Base-by-base conservation (phyloP, 2,329 filamentous ascomycete genomes). In the Tolypocladium pustulatum region DNA sequence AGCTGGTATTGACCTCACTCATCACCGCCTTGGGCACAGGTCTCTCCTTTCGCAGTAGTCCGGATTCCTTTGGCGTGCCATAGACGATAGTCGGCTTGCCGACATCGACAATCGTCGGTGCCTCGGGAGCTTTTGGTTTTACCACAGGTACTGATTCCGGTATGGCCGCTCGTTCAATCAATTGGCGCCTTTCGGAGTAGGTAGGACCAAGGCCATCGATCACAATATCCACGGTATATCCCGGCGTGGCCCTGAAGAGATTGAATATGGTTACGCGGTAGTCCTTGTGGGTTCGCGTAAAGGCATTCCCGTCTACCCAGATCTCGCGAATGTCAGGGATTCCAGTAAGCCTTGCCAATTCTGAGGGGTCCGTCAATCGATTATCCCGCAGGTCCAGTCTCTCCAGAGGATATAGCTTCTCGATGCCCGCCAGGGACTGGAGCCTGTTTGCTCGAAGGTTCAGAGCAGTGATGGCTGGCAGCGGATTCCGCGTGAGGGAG, bases 181-280 rank as follows among this genome's bases (percentile, higher is more conserved):
- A 80, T 64, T 89, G 87, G 67, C 91, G 91, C 69, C 86, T 87
- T 76, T 99, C 94, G 20, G 86, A 83, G 68, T 91, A 95, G n/a
- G 83, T 87, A 1, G 94, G 93, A 0, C 88, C 88, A 38, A 84
- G 84, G 2, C 88, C 87, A 70, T 99, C 94, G 65, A 99, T 93
- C 53, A 91, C 79, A 60, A 97, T 86, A 68, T 99, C 94, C 64
- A 96, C 90, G 0, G 87, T 88, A 68, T 94, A 96, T 6, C 94
- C 94, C 13, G 93, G 90, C 0, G 90, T 91, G 60, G 85, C 87
- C 62, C 94, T 85, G 79, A 99, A 99, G 2, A 97, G 80, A 67
- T 97, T 99, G 84, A 99, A 97, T 62, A 97, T 95, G 25, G 86
- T 89, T 63, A 96, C 81, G 55, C 94, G 86, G 70, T 96, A 96